Base-by-base conservation (phyloP, 768 basidiomycete genomes). In the Pleurotus salmoneostramineus region DNA sequence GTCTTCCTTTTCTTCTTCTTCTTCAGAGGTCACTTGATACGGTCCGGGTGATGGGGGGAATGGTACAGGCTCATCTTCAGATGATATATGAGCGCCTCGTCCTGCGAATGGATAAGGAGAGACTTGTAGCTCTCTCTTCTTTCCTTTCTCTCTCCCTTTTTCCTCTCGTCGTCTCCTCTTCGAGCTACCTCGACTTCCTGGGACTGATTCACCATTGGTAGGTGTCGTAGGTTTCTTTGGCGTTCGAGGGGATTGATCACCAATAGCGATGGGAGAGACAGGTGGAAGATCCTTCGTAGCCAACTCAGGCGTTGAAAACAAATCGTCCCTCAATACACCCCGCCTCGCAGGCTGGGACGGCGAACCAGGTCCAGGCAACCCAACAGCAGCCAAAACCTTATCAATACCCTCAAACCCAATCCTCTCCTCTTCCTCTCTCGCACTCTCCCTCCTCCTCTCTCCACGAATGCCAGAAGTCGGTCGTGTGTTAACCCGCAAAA, bases 31-130 rank as follows among this genome's bases (percentile, higher is more conserved):
- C 5, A 72, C 69, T 31, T 65, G 62, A n/a, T 61, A 67, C 4
- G 74, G 76, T 15, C 63, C 66, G 32, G 82, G 82, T 1, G 84
- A 83, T 6, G 84, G 85, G n/a, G 89, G 91, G 80, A 91, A 92
- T 0, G 89, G 88, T 15, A 92, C 82, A 40, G 52, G 52, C 40
- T 68, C 69, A 60, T 87, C 87, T 61, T 79, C 77, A 14, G 83
- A 84, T 7, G 84, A 85, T 55, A 79, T 74, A 60, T 85, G 85
- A 0, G 84, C 82, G 4, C 81, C 81, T 57, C 79, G 81, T 6
- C 75, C 81, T 1, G 81, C 71, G 68, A 93, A 92, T 0, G 91
- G 89, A 74, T 93, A 93, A 4, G 88, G 86, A 34, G 87, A 63
- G 60, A n/a, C 74, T 68, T 69, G 49, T 62, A 61, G 56, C 65